Evolutionary conservation across 1,139 yeast species (phyloP).

Genomic region (Saccharomyces hybrid): DNA sequence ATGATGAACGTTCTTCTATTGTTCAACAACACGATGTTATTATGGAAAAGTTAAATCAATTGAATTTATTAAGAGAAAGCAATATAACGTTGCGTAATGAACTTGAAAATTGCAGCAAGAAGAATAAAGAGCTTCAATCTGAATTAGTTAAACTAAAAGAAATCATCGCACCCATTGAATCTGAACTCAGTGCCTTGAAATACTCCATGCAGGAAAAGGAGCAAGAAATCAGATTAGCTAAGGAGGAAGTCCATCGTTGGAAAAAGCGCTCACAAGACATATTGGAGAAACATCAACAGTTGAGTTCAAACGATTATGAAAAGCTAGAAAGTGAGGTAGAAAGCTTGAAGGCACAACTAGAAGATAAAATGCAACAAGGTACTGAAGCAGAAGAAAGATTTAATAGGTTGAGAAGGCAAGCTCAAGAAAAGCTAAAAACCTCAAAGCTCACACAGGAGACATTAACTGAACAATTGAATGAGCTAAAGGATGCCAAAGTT

Average conservation of each 20-base stretch:
- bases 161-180: constrained; percentile 20
- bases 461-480: constrained; percentile 12
- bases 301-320: constrained; percentile 44
- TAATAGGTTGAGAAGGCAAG: constrained; percentile 31
- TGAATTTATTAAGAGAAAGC: constrained; percentile 67
- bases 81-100: constrained; percentile 65
- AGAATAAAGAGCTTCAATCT: constrained; percentile 31
- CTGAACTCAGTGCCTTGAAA: constrained; percentile 27
- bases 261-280: constrained; percentile 45
- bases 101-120: constrained; percentile 23
- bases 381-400: constrained; percentile 30
- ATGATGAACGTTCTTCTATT: constrained; percentile 31
- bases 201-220: constrained; percentile 39
- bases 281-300: constrained; percentile 41
- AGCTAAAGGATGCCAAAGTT: constrained; percentile 15
- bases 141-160: constrained; percentile 32
- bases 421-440: constrained; percentile 36
- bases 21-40: constrained; percentile 47
- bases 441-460: constrained; percentile 29
- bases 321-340: constrained; percentile 33
- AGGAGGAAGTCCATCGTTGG: constrained; percentile 46
- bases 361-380: constrained; percentile 24
- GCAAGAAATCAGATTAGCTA: constrained; percentile 34
- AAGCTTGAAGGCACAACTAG: constrained; percentile 19
- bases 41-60: constrained; percentile 54